Evolutionary conservation across 2,329 filamentous ascomycete species (phyloP).

Genomic region (Alternaria consortialis): DNA sequence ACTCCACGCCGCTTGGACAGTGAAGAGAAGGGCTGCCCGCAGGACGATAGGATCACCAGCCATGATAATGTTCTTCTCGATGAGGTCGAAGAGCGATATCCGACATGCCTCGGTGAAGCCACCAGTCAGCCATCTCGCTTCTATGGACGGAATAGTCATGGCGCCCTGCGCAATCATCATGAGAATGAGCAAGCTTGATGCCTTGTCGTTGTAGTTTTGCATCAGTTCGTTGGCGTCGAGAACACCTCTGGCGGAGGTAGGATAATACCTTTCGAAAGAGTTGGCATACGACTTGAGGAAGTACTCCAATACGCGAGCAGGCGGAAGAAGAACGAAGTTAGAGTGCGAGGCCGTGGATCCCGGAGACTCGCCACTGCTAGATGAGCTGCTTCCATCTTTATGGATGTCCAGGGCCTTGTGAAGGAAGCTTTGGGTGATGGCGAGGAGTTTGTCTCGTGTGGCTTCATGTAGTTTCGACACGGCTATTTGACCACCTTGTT

Average conservation of each 20-base stretch:
- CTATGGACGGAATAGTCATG: constrained; percentile 69
- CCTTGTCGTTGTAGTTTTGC: constrained; percentile 67
- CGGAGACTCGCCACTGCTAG: constrained; percentile 55
- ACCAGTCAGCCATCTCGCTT: constrained; percentile 71
- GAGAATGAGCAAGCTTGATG: constrained; percentile 71
- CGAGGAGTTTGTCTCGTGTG: constrained; percentile 74
- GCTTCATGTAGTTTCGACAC: constrained; percentile 61
- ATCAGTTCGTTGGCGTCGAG: constrained; percentile 74
- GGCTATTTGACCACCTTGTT: constrained; percentile 56
- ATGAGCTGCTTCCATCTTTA: constrained; percentile 59
- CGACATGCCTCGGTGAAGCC: constrained; percentile 75
- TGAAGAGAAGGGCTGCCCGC: constrained; percentile 72
- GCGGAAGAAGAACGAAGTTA: constrained; percentile 72
- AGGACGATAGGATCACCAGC: constrained; percentile 71
- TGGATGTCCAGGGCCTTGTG: constrained; percentile 76
- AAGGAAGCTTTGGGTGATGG: constrained; percentile 74
- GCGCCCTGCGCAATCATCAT: constrained; percentile 79
- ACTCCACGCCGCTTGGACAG: constrained; percentile 74
- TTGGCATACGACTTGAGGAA: constrained; percentile 73
- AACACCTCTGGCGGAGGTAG: constrained; percentile 66
- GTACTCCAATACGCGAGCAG: constrained; percentile 71
- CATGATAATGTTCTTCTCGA: constrained; percentile 75
- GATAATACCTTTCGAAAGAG: constrained; percentile 72
- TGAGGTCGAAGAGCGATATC: constrained; percentile 75
- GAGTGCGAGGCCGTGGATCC: constrained; percentile 60